phyloP scores from a whole-genome alignment of 306 rosid species.

The Rosa multiflora region DNA sequence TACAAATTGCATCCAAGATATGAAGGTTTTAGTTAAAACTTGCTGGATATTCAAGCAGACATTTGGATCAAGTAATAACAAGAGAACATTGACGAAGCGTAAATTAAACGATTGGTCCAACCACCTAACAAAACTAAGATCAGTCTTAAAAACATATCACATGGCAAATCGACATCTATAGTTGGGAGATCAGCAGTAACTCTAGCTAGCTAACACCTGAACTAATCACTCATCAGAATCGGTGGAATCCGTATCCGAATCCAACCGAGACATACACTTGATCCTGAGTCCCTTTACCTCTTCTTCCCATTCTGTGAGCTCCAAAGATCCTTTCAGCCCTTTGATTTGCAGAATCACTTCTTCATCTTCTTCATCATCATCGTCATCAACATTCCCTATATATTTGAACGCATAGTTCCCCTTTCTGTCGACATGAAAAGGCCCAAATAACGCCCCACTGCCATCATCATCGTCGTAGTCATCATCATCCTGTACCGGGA shows the following conservation, averaged over 20 bases:
- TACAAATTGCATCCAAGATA: no score
- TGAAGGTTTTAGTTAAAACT: no score
- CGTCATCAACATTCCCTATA: background rate
- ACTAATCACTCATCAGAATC: background rate
- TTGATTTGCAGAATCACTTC: background rate
- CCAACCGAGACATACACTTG: background rate
- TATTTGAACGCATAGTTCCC: background rate
- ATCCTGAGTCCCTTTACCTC: background rate
- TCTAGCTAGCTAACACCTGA: background rate
- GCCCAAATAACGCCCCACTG: background rate
- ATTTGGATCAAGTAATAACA: background rate
- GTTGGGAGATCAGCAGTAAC: background rate
- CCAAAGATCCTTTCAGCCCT: background rate
- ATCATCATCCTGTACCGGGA: background rate
- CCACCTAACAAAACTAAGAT: background rate
- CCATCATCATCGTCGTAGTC: background rate
- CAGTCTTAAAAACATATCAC: background rate
- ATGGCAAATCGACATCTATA: background rate
- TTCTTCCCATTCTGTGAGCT: constrained; percentile 5
- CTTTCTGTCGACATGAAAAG: background rate
- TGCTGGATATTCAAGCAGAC: background rate
- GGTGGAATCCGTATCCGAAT: background rate
- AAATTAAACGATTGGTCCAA: background rate
- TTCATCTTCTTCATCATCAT: background rate
- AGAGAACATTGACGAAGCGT: background rate